Percentiles rank a stretch among this genome's conserved stretches.
Evolutionary conservation across 345 rosid genomes (phyloP).

Genomic region (Geranium brycei): DNA sequence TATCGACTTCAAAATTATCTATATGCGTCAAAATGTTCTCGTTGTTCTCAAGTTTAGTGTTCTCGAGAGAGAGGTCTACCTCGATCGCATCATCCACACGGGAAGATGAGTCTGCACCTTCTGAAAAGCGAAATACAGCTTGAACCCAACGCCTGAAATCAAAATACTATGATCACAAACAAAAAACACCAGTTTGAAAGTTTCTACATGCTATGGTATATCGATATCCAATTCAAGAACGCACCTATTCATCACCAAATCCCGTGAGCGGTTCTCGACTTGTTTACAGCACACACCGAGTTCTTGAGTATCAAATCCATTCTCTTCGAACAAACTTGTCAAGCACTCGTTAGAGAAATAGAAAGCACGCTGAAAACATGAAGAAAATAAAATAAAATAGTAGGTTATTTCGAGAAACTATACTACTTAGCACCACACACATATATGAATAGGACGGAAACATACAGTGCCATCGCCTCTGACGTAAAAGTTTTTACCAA

Average conservation of each 20-base stretch:
- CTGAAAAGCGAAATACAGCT: constrained; percentile 50
- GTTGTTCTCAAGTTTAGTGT: constrained; percentile 8
- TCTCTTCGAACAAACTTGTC: constrained; percentile 45
- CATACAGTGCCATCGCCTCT: constrained; percentile 98
- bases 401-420: constrained; percentile 1
- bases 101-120: constrained; percentile 9
- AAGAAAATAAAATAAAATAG: constrained; percentile 3
- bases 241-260: constrained; percentile 75
- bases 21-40: not conserved
- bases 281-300: constrained; percentile 71
- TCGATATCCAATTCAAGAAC: not conserved
- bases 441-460: constrained; percentile 8
- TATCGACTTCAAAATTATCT: constrained; percentile 40
- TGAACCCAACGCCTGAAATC: constrained; percentile 75
- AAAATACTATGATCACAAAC: not conserved
- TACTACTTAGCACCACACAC: not conserved
- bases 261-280: constrained; percentile 84
- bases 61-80: constrained; percentile 14
- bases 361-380: constrained; percentile 61
- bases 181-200: not conserved
- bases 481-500: constrained; percentile 75
- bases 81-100: constrained; percentile 15
- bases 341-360: constrained; percentile 75
- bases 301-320: constrained; percentile 67
- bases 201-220: not conserved